These are phyloP conservation scores for Omphalea diandra DNA, from an alignment of 441 rosid genomes.

Conservation along the genomic window DNA sequence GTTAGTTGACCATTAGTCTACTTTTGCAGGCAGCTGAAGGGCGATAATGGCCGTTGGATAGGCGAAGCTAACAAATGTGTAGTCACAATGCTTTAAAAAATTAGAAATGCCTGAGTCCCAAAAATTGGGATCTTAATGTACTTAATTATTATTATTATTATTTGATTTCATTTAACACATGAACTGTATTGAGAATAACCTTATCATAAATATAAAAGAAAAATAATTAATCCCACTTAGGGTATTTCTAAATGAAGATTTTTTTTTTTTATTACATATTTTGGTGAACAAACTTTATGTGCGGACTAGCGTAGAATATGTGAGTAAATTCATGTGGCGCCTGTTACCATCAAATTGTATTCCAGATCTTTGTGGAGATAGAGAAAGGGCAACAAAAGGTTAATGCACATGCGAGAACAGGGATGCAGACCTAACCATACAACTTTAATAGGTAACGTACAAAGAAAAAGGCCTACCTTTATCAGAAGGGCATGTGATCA, in stretches of 20 bases:
- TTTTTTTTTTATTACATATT: not conserved
- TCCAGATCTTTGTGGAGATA: not conserved
- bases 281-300: constrained; percentile 1
- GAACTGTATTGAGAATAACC: too few species aligned
- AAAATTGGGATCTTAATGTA: too few species aligned
- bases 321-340: not conserved
- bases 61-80: constrained; percentile 49
- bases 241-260: not conserved
- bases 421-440: not conserved
- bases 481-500: not conserved
- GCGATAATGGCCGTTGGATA: constrained; percentile 28
- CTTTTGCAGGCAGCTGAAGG: not conserved
- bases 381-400: not conserved
- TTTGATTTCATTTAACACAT: too few species aligned
- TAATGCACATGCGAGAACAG: not conserved
- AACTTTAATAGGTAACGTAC: not conserved
- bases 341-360: not conserved
- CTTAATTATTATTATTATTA: too few species aligned
- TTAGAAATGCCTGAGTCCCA: too few species aligned
- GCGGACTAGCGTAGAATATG: not conserved
- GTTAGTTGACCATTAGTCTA: constrained; percentile 10
- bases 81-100: too few species aligned
- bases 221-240: not conserved
- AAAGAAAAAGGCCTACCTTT: not conserved
- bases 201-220: too few species aligned